These are phyloP conservation scores for Podospora anserina DNA, from an alignment of 495 filamentous ascomycete genomes.

Conservation along the genomic window DNA sequence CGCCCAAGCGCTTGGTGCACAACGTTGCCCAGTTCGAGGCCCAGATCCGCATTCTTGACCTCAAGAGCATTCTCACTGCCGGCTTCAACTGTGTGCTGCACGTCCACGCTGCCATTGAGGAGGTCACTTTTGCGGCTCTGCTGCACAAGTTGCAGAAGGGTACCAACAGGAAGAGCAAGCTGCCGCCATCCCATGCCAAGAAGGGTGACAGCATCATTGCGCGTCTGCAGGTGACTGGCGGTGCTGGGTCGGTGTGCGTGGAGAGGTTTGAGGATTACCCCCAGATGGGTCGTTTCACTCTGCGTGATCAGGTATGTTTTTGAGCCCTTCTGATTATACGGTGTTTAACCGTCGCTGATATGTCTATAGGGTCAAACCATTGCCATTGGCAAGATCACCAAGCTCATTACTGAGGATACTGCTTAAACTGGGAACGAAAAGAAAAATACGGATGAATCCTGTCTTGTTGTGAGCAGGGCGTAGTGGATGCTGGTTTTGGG, in stretches of 20 bases:
- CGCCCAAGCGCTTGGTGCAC: slow-evolving; percentile 84
- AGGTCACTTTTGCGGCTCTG: slow-evolving; percentile 81
- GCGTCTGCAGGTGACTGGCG: slow-evolving; percentile 77
- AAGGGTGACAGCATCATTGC: slow-evolving; percentile 94
- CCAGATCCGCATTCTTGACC: slow-evolving; percentile 91
- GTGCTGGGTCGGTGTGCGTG: slow-evolving; percentile 82
- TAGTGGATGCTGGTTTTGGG: not conserved
- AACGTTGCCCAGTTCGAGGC: slow-evolving; percentile 89
- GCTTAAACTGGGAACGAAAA: slow-evolving; percentile 18
- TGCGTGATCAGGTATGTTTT: slow-evolving; percentile 77
- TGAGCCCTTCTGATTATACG: slow-evolving; percentile 7
- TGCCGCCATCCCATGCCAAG: slow-evolving; percentile 84
- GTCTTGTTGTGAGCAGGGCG: not conserved
- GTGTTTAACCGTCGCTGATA: slow-evolving; percentile 19
- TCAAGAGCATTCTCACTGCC: slow-evolving; percentile 81
- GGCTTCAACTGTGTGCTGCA: slow-evolving; percentile 86
- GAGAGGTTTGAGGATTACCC: slow-evolving; percentile 92
- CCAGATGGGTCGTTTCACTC: slow-evolving; percentile 90
- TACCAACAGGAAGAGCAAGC: slow-evolving; percentile 89
- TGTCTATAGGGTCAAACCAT: slow-evolving; percentile 79
- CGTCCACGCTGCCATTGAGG: slow-evolving; percentile 92
- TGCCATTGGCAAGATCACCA: slow-evolving; percentile 94
- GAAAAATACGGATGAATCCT: not conserved
- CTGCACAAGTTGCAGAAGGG: slow-evolving; percentile 96
- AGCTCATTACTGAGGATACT: slow-evolving; percentile 54